These are phyloP conservation scores for Trypanosoma vivax DNA, from an alignment of 208 protist genomes.

Conservation along the genomic window DNA sequence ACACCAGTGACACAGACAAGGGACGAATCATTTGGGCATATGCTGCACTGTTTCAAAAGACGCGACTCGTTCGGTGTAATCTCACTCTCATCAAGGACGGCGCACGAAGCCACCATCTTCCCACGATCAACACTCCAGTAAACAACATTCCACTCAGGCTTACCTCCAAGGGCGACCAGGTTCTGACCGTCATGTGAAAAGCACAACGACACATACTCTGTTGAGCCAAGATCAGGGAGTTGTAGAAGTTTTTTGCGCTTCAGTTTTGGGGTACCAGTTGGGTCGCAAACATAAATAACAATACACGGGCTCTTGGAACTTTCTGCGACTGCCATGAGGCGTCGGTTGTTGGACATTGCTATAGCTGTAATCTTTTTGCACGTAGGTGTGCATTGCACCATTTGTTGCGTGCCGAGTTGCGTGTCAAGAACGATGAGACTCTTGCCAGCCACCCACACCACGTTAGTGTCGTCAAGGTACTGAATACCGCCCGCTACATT, in stretches of 20 bases:
- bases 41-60: conserved; percentile 87
- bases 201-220: conserved; percentile 81
- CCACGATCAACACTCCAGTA: conserved; percentile 90
- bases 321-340: conserved; percentile 92
- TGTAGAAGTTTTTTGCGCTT: conserved; percentile 81
- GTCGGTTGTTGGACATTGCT: conserved; percentile 85
- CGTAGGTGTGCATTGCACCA: conserved; percentile 79
- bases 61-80: conserved; percentile 31
- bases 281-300: conserved; percentile 89
- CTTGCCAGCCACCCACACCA: conserved; percentile 89
- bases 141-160: conserved; percentile 90
- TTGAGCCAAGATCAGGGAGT: conserved; percentile 74
- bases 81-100: conserved; percentile 42
- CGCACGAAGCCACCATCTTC: conserved; percentile 71
- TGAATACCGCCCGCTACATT: conserved; percentile 90
- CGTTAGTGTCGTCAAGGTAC: conserved; percentile 91
- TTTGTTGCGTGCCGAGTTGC: conserved; percentile 86
- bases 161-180: conserved; percentile 83
- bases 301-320: conserved; percentile 70
- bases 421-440: conserved; percentile 91
- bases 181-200: conserved; percentile 90
- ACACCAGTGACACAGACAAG: conserved; percentile 91
- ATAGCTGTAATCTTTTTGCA: conserved; percentile 89
- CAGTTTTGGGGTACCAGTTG: conserved; percentile 61
- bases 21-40: conserved; percentile 81